Conservation (phyloP, 2,329 filamentous ascomycete species). For the Ascochyta koolunga region DNA sequence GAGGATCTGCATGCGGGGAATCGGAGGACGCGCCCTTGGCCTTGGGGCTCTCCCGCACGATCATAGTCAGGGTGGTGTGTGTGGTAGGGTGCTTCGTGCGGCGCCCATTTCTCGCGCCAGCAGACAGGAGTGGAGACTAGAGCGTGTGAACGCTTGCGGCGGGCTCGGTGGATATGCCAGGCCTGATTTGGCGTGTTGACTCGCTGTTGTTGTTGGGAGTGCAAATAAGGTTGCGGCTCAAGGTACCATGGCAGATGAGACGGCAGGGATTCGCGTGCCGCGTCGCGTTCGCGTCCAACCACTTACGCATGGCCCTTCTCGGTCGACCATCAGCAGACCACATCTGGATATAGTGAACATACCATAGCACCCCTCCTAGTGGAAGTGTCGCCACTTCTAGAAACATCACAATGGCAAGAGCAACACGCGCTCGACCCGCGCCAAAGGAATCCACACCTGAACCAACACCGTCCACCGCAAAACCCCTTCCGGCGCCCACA, state of each 20-base stretch:
- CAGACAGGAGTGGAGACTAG: conserved; percentile 2
- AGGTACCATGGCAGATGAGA: conserved; percentile 34
- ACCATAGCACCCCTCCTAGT: not conserved
- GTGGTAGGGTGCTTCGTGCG: conserved; percentile 13
- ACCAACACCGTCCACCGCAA: conserved; percentile 24
- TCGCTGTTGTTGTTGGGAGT: conserved; percentile 28
- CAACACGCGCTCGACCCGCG: conserved; percentile 44
- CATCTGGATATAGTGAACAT: not conserved
- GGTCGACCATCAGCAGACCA: not conserved
- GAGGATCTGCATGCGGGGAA: conserved; percentile 2
- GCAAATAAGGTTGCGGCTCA: conserved; percentile 32
- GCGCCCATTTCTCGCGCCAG: conserved; percentile 39
- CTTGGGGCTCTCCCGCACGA: conserved; percentile 56
- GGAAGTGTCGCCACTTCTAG: too few relatives aligned
- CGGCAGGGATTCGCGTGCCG: conserved; percentile 37
- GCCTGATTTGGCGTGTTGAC: conserved; percentile 13
- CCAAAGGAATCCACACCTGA: conserved; percentile 30
- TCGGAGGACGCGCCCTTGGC: conserved; percentile 42
- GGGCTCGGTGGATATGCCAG: conserved; percentile 6
- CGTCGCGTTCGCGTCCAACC: conserved; percentile 16
- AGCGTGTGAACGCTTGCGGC: conserved; percentile 12
- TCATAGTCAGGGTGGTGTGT: conserved; percentile 46
- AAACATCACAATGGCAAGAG: conserved; percentile 37
- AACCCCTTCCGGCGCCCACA: conserved; percentile 45
- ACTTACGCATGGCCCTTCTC: conserved; percentile 1